phyloP scores from a whole-genome alignment of 257 asterid species.

The Salvia hispanica region DNA sequence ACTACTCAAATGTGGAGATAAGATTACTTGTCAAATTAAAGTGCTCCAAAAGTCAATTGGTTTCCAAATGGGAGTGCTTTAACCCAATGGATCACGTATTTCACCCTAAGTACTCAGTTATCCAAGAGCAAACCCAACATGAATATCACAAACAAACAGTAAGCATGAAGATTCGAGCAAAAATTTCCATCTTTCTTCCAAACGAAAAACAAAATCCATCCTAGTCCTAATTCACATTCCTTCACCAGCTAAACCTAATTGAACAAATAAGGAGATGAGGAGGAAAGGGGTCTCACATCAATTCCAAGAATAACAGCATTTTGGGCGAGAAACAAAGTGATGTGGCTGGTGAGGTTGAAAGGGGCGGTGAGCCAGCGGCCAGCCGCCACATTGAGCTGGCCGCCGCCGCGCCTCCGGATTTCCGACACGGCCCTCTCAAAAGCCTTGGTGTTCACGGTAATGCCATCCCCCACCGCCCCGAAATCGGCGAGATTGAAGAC shows the following conservation, averaged over 20 bases:
- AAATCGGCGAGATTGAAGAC: slow-evolving; percentile 73
- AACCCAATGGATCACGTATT: neutral
- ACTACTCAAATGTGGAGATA: slow-evolving; percentile 21
- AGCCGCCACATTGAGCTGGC: slow-evolving; percentile 81
- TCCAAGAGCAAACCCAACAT: slow-evolving; percentile 13
- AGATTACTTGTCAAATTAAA: slow-evolving; percentile 15
- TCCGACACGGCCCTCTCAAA: slow-evolving; percentile 76
- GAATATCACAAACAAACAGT: neutral
- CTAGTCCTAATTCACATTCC: neutral
- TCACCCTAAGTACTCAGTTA: neutral
- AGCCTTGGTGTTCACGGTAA: slow-evolving; percentile 63
- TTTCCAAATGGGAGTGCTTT: slow-evolving; percentile 14
- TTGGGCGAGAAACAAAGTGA: slow-evolving; percentile 74
- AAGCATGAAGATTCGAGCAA: neutral
- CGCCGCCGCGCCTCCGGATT: slow-evolving; percentile 70
- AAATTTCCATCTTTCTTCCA: neutral
- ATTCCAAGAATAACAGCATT: slow-evolving; percentile 81
- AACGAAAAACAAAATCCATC: neutral
- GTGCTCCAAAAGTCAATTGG: neutral
- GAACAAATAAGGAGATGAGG: neutral
- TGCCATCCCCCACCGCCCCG: slow-evolving; percentile 91
- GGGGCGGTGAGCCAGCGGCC: slow-evolving; percentile 95
- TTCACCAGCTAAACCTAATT: slow-evolving; percentile 17
- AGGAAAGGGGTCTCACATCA: slow-evolving; percentile 50
- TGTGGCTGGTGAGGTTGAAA: slow-evolving; percentile 83